Conservation (phyloP, 805 yeast genomes). For the Candida maris region DNA sequence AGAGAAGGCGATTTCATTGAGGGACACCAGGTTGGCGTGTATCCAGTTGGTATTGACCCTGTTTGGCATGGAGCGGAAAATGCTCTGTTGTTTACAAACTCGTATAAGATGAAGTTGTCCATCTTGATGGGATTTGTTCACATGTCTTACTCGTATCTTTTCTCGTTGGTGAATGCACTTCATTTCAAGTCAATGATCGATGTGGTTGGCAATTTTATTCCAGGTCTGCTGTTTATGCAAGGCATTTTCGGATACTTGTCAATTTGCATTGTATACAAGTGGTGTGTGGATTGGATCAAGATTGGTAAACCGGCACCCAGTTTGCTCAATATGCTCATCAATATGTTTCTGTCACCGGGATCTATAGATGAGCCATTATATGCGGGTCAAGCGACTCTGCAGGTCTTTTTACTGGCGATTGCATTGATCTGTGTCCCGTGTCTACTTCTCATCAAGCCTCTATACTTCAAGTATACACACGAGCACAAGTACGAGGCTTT, state of each 20-base stretch:
- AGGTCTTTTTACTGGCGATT: conserved; percentile 63
- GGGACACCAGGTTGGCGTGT: conserved; percentile 66
- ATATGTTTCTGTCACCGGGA: conserved; percentile 95
- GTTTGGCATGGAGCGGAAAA: conserved; percentile 98
- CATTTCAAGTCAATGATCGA: conserved; percentile 72
- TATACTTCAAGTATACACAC: conserved; percentile 43
- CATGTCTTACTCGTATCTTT: conserved; percentile 86
- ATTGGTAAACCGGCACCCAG: conserved; percentile 84
- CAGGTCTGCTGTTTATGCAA: conserved; percentile 93
- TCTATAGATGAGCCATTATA: conserved; percentile 75
- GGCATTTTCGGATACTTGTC: conserved; percentile 93
- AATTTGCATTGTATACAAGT: conserved; percentile 82
- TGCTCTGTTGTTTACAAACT: conserved; percentile 82
- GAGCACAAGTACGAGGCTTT: conserved; percentile 50
- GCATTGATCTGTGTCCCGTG: conserved; percentile 93
- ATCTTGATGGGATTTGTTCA: conserved; percentile 91
- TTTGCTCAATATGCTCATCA: conserved; percentile 87
- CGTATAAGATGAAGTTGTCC: conserved; percentile 96
- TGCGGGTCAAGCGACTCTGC: conserved; percentile 74
- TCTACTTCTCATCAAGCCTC: conserved; percentile 80
- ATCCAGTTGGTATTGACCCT: conserved; percentile 84
- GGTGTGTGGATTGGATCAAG: conserved; percentile 90
- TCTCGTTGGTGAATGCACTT: conserved; percentile 77
- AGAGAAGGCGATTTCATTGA: conserved; percentile 64
- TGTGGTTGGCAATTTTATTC: conserved; percentile 87